Conservation (phyloP, 1,139 yeast genomes). For the Kodamaea anthophila region DNA sequence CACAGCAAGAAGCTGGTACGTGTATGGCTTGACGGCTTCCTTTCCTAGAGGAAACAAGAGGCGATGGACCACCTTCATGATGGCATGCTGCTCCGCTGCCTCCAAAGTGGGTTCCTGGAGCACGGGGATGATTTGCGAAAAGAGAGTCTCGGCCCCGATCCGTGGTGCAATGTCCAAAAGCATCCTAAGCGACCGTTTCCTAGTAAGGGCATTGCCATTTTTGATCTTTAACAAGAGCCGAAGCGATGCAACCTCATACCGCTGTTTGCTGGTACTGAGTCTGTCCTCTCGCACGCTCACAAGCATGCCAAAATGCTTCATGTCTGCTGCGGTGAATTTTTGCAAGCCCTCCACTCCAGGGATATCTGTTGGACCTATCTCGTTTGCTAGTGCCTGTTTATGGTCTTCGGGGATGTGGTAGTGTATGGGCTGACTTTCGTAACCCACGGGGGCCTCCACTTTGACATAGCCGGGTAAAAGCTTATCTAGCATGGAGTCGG, state of each 20-base stretch:
- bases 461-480: conserved; percentile 36
- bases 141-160: conserved; percentile 66
- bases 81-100: conserved; percentile 77
- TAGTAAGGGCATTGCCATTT: conserved; percentile 63
- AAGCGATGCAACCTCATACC: conserved; percentile 57
- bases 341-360: conserved; percentile 57
- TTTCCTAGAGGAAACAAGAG: conserved; percentile 61
- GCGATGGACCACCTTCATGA: conserved; percentile 72
- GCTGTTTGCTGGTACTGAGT: conserved; percentile 43
- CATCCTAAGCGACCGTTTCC: conserved; percentile 68
- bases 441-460: conserved; percentile 44
- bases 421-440: conserved; percentile 17
- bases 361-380: conserved; percentile 43
- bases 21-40: conserved; percentile 56
- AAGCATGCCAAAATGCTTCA: conserved; percentile 63
- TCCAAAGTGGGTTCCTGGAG: conserved; percentile 67
- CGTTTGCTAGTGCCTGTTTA: conserved; percentile 17
- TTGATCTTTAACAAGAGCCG: conserved; percentile 62
- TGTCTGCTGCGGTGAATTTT: conserved; percentile 66
- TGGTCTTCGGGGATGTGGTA: conserved; percentile 20
- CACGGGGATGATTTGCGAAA: conserved; percentile 67
- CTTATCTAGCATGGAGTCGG: conserved; percentile 44
- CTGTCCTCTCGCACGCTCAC: conserved; percentile 30
- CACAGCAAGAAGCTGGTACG: conserved; percentile 67
- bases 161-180: conserved; percentile 58